Evolutionary conservation across 2,329 filamentous ascomycete species (phyloP), one percentile per base, ranked within the genome.

Genomic region (Truncatella angustata): DNA sequence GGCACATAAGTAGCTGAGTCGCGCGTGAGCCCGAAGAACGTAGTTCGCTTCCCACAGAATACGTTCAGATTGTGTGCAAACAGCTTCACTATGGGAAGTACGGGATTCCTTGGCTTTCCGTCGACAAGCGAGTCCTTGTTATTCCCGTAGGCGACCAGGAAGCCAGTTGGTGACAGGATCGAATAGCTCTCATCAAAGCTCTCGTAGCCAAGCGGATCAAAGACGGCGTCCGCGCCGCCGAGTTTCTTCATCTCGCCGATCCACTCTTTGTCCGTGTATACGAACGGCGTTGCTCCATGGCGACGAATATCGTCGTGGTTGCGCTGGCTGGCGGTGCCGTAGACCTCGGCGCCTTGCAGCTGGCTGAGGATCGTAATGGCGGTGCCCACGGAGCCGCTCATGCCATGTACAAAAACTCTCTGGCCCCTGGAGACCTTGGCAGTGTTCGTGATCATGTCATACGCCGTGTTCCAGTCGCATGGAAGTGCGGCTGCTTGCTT

Each of bases 171-270:
- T 4, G 10, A 5, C n/a, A 80, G 65, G 35, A 79, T 75, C 3
- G 64, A 63, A 64, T 69, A 79, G 10, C 72, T 75, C 58, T 80
- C 76, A 52, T 79, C 75, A 58, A 68, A 80, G 54, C 74, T 76
- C 54, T 78, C 74, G 56, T 73, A 78, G 35, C 76, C 76, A 3
- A 80, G 70, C 0, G 77, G 66, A 23, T 80, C 78, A 43, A 75
- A 78, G 18, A 77, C 72, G 18, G 69, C 71, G 49, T 79, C 70
- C 0, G 69, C 76, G 18, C 77, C 76, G 10, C 76, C 77, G 6
- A 74, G 57, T 68, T 26, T 12, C 6, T 43, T 2, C 20, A 26
- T 43, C 14, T 23, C 24, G 11, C 5, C 9, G 4, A 43, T 26
- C 40, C 23, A 28, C 1, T 24, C 14, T 23, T 16, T 24, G 23